phyloP scores from a whole-genome alignment of 2,329 filamentous ascomycete species.

The Fusarium acutatum region DNA sequence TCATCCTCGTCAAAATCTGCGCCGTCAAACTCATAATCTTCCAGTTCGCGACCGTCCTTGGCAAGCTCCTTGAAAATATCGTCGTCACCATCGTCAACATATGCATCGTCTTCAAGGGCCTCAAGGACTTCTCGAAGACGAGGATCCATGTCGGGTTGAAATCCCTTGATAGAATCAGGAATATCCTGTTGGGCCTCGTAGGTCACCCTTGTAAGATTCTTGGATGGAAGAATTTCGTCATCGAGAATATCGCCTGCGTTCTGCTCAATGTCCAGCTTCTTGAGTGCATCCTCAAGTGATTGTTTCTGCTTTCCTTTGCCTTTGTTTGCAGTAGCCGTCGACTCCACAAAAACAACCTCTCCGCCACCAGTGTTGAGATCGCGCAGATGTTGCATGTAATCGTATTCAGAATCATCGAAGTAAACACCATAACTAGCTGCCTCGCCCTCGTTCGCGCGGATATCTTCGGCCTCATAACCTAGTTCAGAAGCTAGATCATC shows the following conservation, averaged over 20 bases:
- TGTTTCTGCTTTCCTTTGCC: conserved; percentile 79
- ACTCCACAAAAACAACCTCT: conserved; percentile 84
- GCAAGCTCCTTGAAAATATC: conserved; percentile 82
- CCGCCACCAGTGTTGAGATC: conserved; percentile 81
- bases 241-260: conserved; percentile 69
- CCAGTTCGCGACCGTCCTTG: conserved; percentile 74
- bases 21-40: conserved; percentile 82
- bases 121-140: conserved; percentile 89
- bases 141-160: conserved; percentile 98
- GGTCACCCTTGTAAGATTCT: conserved; percentile 77
- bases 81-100: conserved; percentile 88
- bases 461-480: conserved; percentile 68
- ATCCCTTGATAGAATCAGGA: conserved; percentile 89
- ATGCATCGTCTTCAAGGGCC: conserved; percentile 94
- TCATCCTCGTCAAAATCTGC: conserved; percentile 72
- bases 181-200: conserved; percentile 95
- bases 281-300: conserved; percentile 83
- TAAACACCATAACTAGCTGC: conserved; percentile 93
- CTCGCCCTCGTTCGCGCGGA: conserved; percentile 93
- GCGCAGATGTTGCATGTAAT: conserved; percentile 99
- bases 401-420: conserved; percentile 94
- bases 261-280: conserved; percentile 65
- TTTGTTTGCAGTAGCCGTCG: conserved; percentile 69
- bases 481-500: conserved; percentile 81
- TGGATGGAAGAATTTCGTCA: conserved; percentile 79